Evolutionary conservation across 2,329 filamentous ascomycete species (phyloP), one percentile per base, ranked within the genome.

Genomic region (Cercospora sp.): DNA sequence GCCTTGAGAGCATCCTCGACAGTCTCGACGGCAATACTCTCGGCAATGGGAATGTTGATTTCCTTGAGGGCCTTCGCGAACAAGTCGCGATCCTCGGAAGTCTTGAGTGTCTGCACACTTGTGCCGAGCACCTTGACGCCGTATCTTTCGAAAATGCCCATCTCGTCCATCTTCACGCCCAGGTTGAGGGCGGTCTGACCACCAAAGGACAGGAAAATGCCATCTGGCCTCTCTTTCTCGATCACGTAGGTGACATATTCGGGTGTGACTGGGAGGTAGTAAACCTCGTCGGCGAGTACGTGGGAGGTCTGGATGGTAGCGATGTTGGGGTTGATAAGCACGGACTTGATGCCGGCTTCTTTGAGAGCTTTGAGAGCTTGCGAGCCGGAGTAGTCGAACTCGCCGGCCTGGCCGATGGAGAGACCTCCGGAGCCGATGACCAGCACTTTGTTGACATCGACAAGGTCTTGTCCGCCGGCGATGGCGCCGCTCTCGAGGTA

Each of bases 241-340:
- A 99, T 98, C 70, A 99, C 94, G 82, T 98, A 94, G 77, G 91
- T 91, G 79, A 97, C 94, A 83, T 98, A 99, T 86, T 98, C 94
- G 72, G 94, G 91, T 18, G 95, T 99, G 76, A 99, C 94, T 66
- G 95, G 95, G 43, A 98, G 90, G 82, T 97, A 98, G 86, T 98
- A 98, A 77, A 98, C 91, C 84, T 98, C 94, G 79, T 98, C 94
- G 78, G 93, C 93, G 79, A 98, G 91, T 77, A 91, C 90, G 86
- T 98, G 94, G 81, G 96, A 93, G 75, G 94, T 98, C 84, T 98
- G 94, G 78, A 98, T 98, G 67, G 95, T 98, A 69, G 94, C 94
- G 80, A 98, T 98, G 81, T 98, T 98, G 77, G 94, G 94, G 83
- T 98, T 98, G 81, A 98, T 94, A 72, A 98, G 89, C 65, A 98